These are phyloP conservation scores for Aspergillus thermomutatus DNA, from an alignment of 2,329 filamentous ascomycete species.

Conservation along the genomic window DNA sequence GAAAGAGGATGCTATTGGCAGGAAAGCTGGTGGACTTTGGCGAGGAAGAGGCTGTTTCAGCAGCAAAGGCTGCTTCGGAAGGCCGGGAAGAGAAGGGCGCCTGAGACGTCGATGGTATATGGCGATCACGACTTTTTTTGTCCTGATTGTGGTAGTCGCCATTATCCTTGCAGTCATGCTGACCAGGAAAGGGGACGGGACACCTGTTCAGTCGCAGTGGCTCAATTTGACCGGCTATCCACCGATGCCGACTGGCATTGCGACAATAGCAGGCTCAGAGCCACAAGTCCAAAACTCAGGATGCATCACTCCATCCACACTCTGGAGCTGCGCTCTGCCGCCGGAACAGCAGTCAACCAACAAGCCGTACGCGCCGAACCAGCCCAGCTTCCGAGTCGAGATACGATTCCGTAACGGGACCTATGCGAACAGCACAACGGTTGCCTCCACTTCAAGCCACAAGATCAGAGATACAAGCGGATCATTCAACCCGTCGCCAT, in stretches of 20 bases:
- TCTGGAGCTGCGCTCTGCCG: constrained; percentile 85
- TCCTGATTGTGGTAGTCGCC: constrained; percentile 56
- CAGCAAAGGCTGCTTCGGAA: constrained; percentile 62
- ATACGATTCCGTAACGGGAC: constrained; percentile 61
- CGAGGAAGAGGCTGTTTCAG: constrained; percentile 63
- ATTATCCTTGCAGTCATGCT: constrained; percentile 58
- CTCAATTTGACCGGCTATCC: constrained; percentile 84
- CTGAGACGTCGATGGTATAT: constrained; percentile 61
- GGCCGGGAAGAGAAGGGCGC: constrained; percentile 60
- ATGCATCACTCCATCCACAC: constrained; percentile 67
- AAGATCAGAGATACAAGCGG: constrained; percentile 27
- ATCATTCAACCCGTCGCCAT: constrained; percentile 44
- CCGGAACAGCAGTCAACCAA: constrained; percentile 69
- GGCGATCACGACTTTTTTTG: constrained; percentile 48
- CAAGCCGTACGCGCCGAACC: constrained; percentile 60
- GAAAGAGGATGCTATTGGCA: constrained; percentile 62
- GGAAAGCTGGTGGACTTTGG: constrained; percentile 60
- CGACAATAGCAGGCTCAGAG: constrained; percentile 72
- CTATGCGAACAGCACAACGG: constrained; percentile 60
- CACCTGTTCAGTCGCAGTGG: constrained; percentile 58
- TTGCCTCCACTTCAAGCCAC: constrained; percentile 34
- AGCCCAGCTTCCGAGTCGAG: constrained; percentile 76
- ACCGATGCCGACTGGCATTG: constrained; percentile 77
- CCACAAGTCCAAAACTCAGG: constrained; percentile 61
- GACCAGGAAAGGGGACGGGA: constrained; percentile 43